Conservation (phyloP, 2,329 filamentous ascomycete species). For the Metarhizium humberi region DNA sequence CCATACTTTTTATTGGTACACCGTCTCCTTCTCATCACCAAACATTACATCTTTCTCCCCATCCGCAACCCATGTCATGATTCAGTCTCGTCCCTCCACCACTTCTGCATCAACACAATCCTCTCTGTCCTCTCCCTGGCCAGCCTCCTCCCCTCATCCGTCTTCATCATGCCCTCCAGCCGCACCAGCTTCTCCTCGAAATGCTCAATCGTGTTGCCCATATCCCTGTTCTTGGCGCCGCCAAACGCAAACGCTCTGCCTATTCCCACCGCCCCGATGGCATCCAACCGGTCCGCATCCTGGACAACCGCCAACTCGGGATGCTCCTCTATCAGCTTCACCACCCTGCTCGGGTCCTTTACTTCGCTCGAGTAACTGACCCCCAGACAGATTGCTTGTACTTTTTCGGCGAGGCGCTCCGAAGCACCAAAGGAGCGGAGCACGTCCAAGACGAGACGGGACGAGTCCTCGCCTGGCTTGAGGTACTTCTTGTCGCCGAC, state of each 20-base stretch:
- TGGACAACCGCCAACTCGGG: slow-evolving; percentile 68
- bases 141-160: slow-evolving; percentile 41
- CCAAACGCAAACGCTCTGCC: slow-evolving; percentile 57
- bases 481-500: slow-evolving; percentile 81
- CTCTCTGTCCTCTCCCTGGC: slow-evolving; percentile 44
- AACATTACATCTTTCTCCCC: background rate
- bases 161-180: slow-evolving; percentile 58
- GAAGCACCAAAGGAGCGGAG: slow-evolving; percentile 49
- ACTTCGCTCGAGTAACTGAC: slow-evolving; percentile 73
- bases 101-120: slow-evolving; percentile 42
- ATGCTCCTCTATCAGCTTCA: slow-evolving; percentile 49
- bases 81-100: slow-evolving; percentile 47
- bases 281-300: slow-evolving; percentile 88
- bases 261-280: slow-evolving; percentile 78
- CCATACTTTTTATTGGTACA: background rate
- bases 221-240: slow-evolving; percentile 49
- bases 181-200: slow-evolving; percentile 67
- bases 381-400: slow-evolving; percentile 64
- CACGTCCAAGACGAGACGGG: slow-evolving; percentile 45
- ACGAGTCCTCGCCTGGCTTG: slow-evolving; percentile 43
- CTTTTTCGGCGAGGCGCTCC: slow-evolving; percentile 47
- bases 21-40: background rate
- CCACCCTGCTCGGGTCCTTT: slow-evolving; percentile 51
- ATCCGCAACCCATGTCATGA: background rate
- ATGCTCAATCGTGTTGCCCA: slow-evolving; percentile 62